Evolutionary conservation across 345 rosid genomes (phyloP), one percentile per base, ranked within the genome.

Genomic region (Arabis alpina): DNA sequence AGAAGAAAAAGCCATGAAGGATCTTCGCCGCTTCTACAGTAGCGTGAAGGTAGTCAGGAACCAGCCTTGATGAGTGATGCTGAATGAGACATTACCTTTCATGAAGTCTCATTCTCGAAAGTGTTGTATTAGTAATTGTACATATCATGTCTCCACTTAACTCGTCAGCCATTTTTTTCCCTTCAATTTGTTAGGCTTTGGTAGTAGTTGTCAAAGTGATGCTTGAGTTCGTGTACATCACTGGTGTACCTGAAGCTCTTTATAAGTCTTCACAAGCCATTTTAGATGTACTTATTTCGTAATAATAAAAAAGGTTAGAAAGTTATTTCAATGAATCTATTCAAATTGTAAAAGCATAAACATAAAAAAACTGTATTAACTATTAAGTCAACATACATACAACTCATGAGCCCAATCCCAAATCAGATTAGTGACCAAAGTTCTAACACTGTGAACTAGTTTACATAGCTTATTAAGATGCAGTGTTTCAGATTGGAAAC

Each of bases 1-100:
- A 0, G 99, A 94, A 78, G 99, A 91, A 79, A 89, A 80, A 82
- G 99, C 98, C 16, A 89, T 91, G 79, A 94, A 89, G 82, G 98
- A 91, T 73, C 87, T 91, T 36, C 88, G 89, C 68, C 93, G 98
- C 41, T 79, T 87, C 77, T 91, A 94, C 79, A 85, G 90, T 84
- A 89, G 77, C 10, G 99, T 89, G 23, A 94, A 89, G 85, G 80
- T 94, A 15, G 90, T 87, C 56, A 88, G 81, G 81, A 89, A 81
- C 76, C 84, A 80, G 69, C 77, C 68, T 12, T 88, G 79, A 19
- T 49, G 39, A 34, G 45, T 55, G 68, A 54, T 58, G 59, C 24
- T 64, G 63, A 67, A 36, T 67, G 73, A 52, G 63, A 36, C 27
- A 36, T 27, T 39, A 49, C 34, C 6, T 15, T 60, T 61, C 13